Evolutionary conservation across 257 asterid genomes (phyloP).

Genomic region (Nicotiana paniculata): DNA sequence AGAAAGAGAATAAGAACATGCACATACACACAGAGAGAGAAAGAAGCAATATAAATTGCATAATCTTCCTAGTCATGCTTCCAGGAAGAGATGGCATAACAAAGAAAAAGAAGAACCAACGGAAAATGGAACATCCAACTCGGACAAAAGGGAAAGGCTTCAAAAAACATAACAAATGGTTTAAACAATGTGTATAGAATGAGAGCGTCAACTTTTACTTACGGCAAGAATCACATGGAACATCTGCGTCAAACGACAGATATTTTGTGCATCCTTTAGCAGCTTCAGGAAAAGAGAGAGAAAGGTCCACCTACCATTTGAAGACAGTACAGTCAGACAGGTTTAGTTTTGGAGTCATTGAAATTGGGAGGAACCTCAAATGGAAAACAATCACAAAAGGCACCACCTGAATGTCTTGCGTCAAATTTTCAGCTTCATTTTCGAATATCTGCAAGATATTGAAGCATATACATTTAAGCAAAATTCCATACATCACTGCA

Average conservation of each 20-base stretch:
- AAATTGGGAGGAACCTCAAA: background rate
- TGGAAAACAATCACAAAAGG: background rate
- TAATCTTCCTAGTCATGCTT: background rate
- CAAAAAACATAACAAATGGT: background rate
- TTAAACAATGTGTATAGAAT: slow-evolving; percentile 5
- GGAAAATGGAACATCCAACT: background rate
- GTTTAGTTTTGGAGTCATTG: background rate
- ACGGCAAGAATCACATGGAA: slow-evolving; percentile 88
- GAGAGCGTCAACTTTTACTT: slow-evolving; percentile 32
- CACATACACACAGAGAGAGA: background rate
- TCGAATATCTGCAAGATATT: slow-evolving; percentile 63
- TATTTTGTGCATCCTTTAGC: slow-evolving; percentile 80
- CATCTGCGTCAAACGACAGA: slow-evolving; percentile 73
- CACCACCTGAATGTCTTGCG: slow-evolving; percentile 64
- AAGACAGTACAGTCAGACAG: slow-evolving; percentile 2
- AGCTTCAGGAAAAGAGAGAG: slow-evolving; percentile 81
- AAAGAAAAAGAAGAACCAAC: background rate
- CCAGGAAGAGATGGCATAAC: background rate
- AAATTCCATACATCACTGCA: background rate
- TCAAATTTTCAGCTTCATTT: slow-evolving; percentile 40
- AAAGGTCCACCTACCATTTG: slow-evolving; percentile 63
- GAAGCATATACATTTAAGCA: background rate
- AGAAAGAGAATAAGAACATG: no score
- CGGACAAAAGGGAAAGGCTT: background rate
- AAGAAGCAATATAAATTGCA: background rate